phyloP scores from a whole-genome alignment of 352 stramenopile species.

The Phytophthora pistaciae region DNA sequence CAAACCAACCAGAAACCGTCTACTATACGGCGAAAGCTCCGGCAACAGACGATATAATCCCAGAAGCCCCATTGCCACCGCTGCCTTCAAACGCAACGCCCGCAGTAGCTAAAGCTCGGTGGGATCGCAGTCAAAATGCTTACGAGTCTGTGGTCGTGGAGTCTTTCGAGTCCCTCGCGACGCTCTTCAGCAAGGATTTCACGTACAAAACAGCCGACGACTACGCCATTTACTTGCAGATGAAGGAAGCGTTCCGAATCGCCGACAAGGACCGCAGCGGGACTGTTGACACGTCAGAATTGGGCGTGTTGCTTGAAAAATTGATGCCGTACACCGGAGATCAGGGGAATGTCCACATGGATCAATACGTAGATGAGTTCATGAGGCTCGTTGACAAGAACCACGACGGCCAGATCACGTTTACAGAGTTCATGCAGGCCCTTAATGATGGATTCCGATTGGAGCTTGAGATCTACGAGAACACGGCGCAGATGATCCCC shows the following conservation, averaged over 20 bases:
- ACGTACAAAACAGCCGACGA: slow-evolving; percentile 59
- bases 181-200: slow-evolving; percentile 71
- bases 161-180: slow-evolving; percentile 61
- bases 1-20: slow-evolving; percentile 19
- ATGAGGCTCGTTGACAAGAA: slow-evolving; percentile 79
- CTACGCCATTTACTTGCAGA: slow-evolving; percentile 78
- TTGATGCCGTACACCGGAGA: slow-evolving; percentile 64
- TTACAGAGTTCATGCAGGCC: slow-evolving; percentile 81
- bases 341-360: slow-evolving; percentile 56
- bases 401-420: slow-evolving; percentile 70
- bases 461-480: slow-evolving; percentile 79
- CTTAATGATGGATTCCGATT: slow-evolving; percentile 77
- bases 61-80: slow-evolving; percentile 23
- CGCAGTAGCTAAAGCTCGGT: slow-evolving; percentile 31
- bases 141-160: slow-evolving; percentile 54
- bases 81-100: slow-evolving; percentile 24
- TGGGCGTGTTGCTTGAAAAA: slow-evolving; percentile 72
- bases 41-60: slow-evolving; percentile 17
- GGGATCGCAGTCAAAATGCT: slow-evolving; percentile 44
- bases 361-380: slow-evolving; percentile 84
- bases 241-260: slow-evolving; percentile 80
- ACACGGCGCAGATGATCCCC: slow-evolving; percentile 25
- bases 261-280: slow-evolving; percentile 69
- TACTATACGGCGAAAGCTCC: slow-evolving; percentile 28
- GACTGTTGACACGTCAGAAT: slow-evolving; percentile 66